These are phyloP conservation scores for Vachellia pachyceras DNA, from an alignment of 306 rosid genomes.

Conservation along the genomic window DNA sequence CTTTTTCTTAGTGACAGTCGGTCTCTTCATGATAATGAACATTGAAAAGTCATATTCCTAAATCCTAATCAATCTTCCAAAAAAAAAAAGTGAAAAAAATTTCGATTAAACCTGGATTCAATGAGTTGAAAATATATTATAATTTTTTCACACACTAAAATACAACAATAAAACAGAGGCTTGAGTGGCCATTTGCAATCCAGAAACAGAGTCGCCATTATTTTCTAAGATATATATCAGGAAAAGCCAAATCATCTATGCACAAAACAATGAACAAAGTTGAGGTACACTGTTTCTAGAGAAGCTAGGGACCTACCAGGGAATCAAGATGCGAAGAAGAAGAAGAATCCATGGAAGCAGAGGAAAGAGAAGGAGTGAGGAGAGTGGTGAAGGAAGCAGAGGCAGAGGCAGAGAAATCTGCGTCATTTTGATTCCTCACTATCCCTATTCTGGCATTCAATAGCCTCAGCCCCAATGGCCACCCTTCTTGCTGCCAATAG, in stretches of 20 bases:
- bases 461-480: conserved; percentile 83
- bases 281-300: not conserved
- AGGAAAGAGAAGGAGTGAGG: conserved; percentile 59
- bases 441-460: conserved; percentile 67
- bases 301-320: conserved; percentile 47
- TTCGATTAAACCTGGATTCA: not conserved
- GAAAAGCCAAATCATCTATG: not conserved
- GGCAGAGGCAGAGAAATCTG: conserved; percentile 61
- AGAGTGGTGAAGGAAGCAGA: conserved; percentile 68
- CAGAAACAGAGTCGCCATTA: not conserved
- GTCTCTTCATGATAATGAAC: not conserved
- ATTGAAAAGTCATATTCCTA: not conserved
- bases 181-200: not conserved
- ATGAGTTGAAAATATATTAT: not conserved
- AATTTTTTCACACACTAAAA: not conserved
- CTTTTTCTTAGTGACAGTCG: not conserved
- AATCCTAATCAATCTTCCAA: not conserved
- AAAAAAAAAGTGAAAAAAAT: not conserved
- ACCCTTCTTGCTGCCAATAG: conserved; percentile 68
- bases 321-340: conserved; percentile 69
- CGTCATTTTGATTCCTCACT: conserved; percentile 39
- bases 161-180: not conserved
- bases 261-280: not conserved
- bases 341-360: conserved; percentile 51
- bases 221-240: no score